Evolutionary conservation across 169 alveolate genomes (phyloP), one percentile per base, ranked within the genome.

Genomic region (Plasmodium knowlesi): DNA sequence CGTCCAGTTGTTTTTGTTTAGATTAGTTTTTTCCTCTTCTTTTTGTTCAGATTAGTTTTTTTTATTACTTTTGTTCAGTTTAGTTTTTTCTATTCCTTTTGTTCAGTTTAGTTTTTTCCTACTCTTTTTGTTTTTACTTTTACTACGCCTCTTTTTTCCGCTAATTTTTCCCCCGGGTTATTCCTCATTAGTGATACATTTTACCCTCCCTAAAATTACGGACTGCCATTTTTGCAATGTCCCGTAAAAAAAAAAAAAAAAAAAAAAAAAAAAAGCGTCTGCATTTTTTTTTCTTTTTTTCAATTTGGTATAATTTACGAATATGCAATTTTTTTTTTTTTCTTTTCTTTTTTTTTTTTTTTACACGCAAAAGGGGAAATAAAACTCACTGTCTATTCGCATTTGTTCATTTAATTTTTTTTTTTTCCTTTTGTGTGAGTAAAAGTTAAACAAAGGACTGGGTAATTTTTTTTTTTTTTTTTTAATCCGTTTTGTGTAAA

Each of bases 261-360:
- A n/a, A 25, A 61, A 67, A 67, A 67, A 67, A 25, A 67, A 67
- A 67, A 67, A 67, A 67, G 37, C n/a, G 54, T 25, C n/a, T 16
- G 14, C 83, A 46, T 46, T 12, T 16, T 74, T 34, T 19, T 72
- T 28, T 72, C n/a, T n/a, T n/a, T 74, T 74, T 74, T 74, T 74
- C 54, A 34, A 50, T 74, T 30, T 74, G 14, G 46, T 32, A n/a
- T n/a, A 34, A 39, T 74, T 74, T 74, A 25, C 83, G 10, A 34
- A 74, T 25, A 74, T 74, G 54, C 43, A 74, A 25, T 67, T 67
- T 67, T 67, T 67, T 67, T 67, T 67, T 46, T 67, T 67, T 67
- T 67, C 10, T 67, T 67, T 67, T 67, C n/a, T n/a, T n/a, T 61
- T 61, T 61, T 67, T 67, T 67, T 67, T 28, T 67, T 67, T 67